Evolutionary conservation across 1,139 yeast genomes (phyloP).

Genomic region (Nakaseomyces bracarensis): DNA sequence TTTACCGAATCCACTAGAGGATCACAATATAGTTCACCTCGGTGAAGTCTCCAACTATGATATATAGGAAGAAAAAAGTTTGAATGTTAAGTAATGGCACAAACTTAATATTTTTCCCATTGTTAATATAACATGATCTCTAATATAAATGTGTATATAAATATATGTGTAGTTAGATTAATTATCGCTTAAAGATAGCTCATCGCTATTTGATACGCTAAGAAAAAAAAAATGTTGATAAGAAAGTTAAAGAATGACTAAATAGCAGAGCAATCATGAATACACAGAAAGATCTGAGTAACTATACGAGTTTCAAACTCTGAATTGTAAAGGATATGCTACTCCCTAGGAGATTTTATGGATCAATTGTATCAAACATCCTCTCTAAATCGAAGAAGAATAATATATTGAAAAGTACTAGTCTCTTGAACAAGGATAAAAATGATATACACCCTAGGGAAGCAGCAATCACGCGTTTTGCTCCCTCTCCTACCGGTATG

Average conservation of each 20-base stretch:
- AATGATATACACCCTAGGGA: slow-evolving; percentile 36
- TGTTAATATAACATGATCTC: no score
- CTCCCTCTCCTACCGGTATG: slow-evolving; percentile 96
- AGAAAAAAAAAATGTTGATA: background rate
- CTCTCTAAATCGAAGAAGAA: background rate
- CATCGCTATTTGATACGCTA: background rate
- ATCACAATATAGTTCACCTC: slow-evolving; percentile 28
- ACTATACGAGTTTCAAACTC: background rate
- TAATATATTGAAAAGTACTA: background rate
- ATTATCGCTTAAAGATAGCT: no score
- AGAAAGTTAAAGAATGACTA: background rate
- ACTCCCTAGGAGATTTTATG: background rate
- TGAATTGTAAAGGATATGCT: background rate
- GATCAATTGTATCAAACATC: background rate
- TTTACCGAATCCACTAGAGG: slow-evolving; percentile 33
- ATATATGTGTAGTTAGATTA: no score
- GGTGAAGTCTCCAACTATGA: slow-evolving; percentile 33
- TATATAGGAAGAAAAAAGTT: no score
- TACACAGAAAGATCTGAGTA: background rate
- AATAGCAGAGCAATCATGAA: background rate
- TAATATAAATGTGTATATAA: no score
- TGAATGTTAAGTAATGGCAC: no score
- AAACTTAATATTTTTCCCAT: no score
- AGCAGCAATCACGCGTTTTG: slow-evolving; percentile 86
- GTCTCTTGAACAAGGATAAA: background rate